Evolutionary conservation across 179 eudicot genomes (phyloP), one percentile per base, ranked within the genome.

Genomic region (Silene vulgaris): DNA sequence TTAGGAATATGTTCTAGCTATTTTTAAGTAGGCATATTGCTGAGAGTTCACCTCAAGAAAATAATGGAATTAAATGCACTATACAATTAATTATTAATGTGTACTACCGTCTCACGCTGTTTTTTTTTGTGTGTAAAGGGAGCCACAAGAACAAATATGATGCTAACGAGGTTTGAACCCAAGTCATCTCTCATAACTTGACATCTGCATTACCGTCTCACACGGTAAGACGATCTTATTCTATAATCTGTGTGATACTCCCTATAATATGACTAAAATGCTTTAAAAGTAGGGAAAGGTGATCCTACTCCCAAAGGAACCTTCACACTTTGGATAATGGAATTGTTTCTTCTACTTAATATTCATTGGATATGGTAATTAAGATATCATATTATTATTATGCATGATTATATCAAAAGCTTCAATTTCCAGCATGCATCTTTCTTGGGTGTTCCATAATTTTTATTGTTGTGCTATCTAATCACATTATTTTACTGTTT

Each of bases 331-430:
- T 50, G 71, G 69, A 76, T 67, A 62, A 56, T 60, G 74, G 48
- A 37, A 82, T 37, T 73, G 78, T 67, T 67, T 79, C 14, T n/a
- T 73, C 65, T 73, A 64, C 71, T 73, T 83, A 76, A 43, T 60
- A 69, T 65, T 80, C 69, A 66, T 75, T 48, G 74, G 75, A 75
- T 71, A 71, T 60, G 66, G 73, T 48, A 71, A 29, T 14, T 70
- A 64, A 72, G 56, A 30, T 62, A 28, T 23, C 26, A 23, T 23
- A 23, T 23, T 23, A 23, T 23, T 23, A 23, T 52, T 13, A 16
- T 69, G 83, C 77, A 66, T 74, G 84, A 70, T 80, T 75, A 73
- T 80, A 80, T 83, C n/a, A 80, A 80, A 80, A 83, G 75, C 83
- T 75, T 60, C 80, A 72, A 63, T 63, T 76, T 77, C 7, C 66